Percentiles rank a stretch among this genome's conserved stretches.
These are phyloP conservation scores for Byssoonygena ceratinophila DNA, from an alignment of 2,329 filamentous ascomycete genomes.

Conservation along the genomic window DNA sequence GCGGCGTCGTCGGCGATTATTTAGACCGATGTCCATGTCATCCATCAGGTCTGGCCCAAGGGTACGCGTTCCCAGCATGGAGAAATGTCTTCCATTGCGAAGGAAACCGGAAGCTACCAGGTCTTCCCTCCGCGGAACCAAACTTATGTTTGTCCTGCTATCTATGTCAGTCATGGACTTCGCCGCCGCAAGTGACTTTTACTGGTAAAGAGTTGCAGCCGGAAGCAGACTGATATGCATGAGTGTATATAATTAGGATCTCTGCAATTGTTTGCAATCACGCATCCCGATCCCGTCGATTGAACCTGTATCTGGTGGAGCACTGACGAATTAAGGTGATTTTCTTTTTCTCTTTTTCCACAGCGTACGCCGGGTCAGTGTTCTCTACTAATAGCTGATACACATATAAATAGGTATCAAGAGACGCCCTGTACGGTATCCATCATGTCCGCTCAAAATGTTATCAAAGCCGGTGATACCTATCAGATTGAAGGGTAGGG, in stretches of 20 bases:
- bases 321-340: background rate
- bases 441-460: slow-evolving; percentile 4
- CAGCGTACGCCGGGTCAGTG: background rate
- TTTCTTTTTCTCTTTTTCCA: background rate
- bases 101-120: background rate
- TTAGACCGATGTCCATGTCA: background rate
- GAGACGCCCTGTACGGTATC: too few relatives aligned
- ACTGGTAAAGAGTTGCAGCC: too few relatives aligned
- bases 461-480: slow-evolving; percentile 5
- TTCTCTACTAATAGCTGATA: too few relatives aligned
- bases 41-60: background rate
- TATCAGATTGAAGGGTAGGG: slow-evolving; percentile 11
- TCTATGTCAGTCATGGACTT: too few relatives aligned
- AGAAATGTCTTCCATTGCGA: too few relatives aligned
- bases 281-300: too few relatives aligned
- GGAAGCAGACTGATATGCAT: too few relatives aligned
- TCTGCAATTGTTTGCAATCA: background rate
- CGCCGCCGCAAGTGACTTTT: too few relatives aligned
- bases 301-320: background rate
- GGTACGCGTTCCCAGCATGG: too few relatives aligned
- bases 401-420: too few relatives aligned
- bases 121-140: background rate
- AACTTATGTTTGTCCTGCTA: too few relatives aligned
- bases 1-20: too few relatives aligned
- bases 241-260: background rate